Evolutionary conservation across 1,284 basidiomycete species (phyloP), one percentile per base, ranked within the genome.

Genomic region (Cryptococcus amylolentus): DNA sequence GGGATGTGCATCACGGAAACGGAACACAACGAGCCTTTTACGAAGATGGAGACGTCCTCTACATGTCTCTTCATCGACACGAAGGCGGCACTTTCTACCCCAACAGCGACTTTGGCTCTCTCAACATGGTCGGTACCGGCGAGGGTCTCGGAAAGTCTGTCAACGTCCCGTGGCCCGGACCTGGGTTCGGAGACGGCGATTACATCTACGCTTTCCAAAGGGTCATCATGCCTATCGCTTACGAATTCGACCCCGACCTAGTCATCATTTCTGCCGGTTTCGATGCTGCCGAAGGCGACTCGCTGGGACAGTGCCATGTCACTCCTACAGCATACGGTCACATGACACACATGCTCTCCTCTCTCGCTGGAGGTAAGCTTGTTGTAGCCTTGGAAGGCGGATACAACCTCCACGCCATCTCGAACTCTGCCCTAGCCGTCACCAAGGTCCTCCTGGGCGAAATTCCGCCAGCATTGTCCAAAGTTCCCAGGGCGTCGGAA

Each of bases 1-100:
- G 92, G 92, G 95, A 98, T 75, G 91, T 98, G 0, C 95, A 98
- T 75, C 95, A 98, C 73, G 95, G 95, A 0, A 99, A 99, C 71
- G 96, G 96, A 5, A 98, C 95, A 0, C 96, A 99, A 71, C 83
- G 88, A 49, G 91, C 93, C 0, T 98, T 98, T 76, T 88, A 92
- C 69, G 86, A 94, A 61, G 93, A 98, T 69, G 85, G 88, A 0
- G 84, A 84, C 43, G 89, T 98, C 16, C 80, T 98, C n/a, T 98
- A 97, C 77, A 86, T 99, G 20, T 99, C 96, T 35, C 69, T 99
- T 37, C 96, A 99, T 79, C 87, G 94, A 23, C 96, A 95, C 73
- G 94, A 97, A 61, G 85, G 86, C 47, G 91, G 91, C 4, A 80
- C 78, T 16, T 98, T 95, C 76, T 99, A 98, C 76, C 96, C 96